Base-by-base conservation (phyloP, 768 basidiomycete genomes). In the Butyriboletus loyo region DNA sequence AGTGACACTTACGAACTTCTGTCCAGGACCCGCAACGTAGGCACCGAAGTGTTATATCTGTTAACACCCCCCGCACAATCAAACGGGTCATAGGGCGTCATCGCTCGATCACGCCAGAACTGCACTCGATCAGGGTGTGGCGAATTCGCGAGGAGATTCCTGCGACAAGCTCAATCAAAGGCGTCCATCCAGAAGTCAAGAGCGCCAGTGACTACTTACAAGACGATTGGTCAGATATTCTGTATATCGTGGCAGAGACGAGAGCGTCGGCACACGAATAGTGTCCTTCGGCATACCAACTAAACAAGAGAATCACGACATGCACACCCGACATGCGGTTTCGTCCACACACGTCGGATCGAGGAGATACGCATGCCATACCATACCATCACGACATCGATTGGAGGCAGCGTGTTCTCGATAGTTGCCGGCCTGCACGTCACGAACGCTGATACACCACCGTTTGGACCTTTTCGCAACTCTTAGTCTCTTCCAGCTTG, bases 371-470 rank as follows among this genome's bases (percentile, higher is more conserved):
- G 71, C 61, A 22, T 73, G 72, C 65, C 72, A 71, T 13, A 73
- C 69, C 71, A 73, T 71, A n/a, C n/a, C n/a, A n/a, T n/a, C 43
- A 66, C 56, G 15, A 73, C 72, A 35, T 73, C 72, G 25, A 72
- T 53, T 14, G 72, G 72, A 13, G 72, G 72, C 14, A 66, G 27
- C 1, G 24, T 32, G 8, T 46, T 48, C 39, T 58, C 55, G 10
- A 52, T 49, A 4, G 3, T 5, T n/a, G 14, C 49, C 46, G 9
- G 31, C 31, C 27, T 0, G 35, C 2, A 5, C 35, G 48, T 39
- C 43, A 17, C 34, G 30, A 8, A 62, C 30, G n/a, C 25, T n/a
- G 5, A 24, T n/a, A 38, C 60, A 65, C 72, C 72, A 73, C 11
- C 65, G 61, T n/a, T 65, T 56, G 50, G 73, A 73, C 46, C 72